Evolutionary conservation across 208 protist genomes (phyloP).

Genomic region (Crithidia fasciculata): DNA sequence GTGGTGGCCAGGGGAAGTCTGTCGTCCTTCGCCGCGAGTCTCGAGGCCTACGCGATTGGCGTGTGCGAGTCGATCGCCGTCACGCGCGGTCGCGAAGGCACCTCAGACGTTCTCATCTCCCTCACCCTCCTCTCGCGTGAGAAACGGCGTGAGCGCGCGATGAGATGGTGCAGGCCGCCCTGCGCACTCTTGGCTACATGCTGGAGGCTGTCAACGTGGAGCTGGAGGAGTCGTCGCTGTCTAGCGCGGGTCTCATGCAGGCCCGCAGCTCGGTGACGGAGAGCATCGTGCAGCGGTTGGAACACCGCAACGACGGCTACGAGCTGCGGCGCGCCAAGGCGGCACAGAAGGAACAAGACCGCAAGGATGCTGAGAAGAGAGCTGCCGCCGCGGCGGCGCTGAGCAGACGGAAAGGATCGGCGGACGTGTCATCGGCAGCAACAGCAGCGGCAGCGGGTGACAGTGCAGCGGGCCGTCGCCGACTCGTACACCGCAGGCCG

Average conservation of each 20-base stretch:
- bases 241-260: conserved; percentile 39
- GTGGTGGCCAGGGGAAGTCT: conserved; percentile 19
- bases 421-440: not conserved
- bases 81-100: conserved; percentile 15
- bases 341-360: conserved; percentile 30
- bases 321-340: conserved; percentile 32
- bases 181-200: conserved; percentile 66
- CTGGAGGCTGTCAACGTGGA: conserved; percentile 81
- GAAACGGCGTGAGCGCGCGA: conserved; percentile 58
- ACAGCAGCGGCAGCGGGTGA: not conserved
- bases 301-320: conserved; percentile 61
- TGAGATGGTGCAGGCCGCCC: conserved; percentile 60
- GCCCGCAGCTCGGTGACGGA: conserved; percentile 45
- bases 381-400: conserved; percentile 1
- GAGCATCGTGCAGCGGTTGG: conserved; percentile 71
- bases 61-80: conserved; percentile 41
- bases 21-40: conserved; percentile 10
- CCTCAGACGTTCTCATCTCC: conserved; percentile 7
- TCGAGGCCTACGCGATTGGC: conserved; percentile 34
- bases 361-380: conserved; percentile 19
- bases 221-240: conserved; percentile 48
- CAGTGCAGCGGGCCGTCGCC: conserved; percentile 5
- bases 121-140: conserved; percentile 19
- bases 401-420: not conserved
- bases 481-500: conserved; percentile 1